These are phyloP conservation scores for Oryza nivara DNA, from an alignment of 176 grass and related monocot genomes.

Conservation along the genomic window DNA sequence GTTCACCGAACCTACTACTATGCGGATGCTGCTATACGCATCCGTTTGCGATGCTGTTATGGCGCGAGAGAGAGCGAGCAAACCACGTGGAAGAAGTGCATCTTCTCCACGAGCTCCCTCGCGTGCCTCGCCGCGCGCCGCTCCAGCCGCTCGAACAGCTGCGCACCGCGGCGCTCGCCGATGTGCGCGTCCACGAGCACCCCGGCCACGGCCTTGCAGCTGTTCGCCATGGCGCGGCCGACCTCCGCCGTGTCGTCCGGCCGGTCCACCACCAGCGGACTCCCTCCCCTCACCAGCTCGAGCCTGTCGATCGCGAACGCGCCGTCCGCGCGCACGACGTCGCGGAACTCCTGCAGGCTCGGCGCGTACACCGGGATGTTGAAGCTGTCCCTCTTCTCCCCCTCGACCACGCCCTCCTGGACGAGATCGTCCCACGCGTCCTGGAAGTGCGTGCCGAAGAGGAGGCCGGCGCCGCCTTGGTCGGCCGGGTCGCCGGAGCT, in stretches of 20 bases:
- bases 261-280: conserved; percentile 2
- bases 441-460: conserved; percentile 34
- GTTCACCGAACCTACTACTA: no score
- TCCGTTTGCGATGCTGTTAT: not conserved
- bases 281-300: conserved; percentile 23
- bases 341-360: conserved; percentile 32
- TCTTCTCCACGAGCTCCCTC: conserved; percentile 34
- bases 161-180: conserved; percentile 25
- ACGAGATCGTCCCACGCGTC: conserved; percentile 44
- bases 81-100: conserved; percentile 45
- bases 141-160: conserved; percentile 37
- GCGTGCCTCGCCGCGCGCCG: conserved; percentile 11
- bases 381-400: conserved; percentile 39
- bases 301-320: conserved; percentile 33
- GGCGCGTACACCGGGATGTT: conserved; percentile 45
- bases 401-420: conserved; percentile 45
- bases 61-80: conserved; percentile 7
- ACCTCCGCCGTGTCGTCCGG: conserved; percentile 16
- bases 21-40: no score
- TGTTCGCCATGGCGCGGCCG: conserved; percentile 15
- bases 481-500: not conserved
- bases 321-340: not conserved
- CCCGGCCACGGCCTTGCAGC: conserved; percentile 6
- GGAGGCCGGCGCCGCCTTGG: conserved; percentile 25
- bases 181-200: conserved; percentile 37